A percentile compares a stretch with the other conserved stretches of the same genome.
phyloP scores from a whole-genome alignment of 805 yeast species.

The Diddensiella santjacobensis region DNA sequence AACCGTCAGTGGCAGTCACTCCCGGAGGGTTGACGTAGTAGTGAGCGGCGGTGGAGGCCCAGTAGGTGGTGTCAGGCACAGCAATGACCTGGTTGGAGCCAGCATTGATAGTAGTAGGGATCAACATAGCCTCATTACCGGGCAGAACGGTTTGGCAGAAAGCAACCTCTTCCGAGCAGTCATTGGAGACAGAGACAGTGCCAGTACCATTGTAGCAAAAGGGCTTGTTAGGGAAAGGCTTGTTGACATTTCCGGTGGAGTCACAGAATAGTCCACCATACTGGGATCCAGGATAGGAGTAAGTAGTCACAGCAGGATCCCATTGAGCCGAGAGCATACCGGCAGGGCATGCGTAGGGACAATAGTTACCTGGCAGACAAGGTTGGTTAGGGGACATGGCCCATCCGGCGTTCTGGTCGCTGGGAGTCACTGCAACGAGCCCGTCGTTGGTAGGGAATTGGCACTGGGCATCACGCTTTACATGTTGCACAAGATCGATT shows the following conservation, averaged over 20 bases:
- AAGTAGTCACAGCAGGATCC: conserved; percentile 72
- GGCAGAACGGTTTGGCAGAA: conserved; percentile 92
- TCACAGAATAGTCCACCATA: conserved; percentile 83
- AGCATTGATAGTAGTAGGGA: conserved; percentile 67
- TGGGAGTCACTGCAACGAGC: conserved; percentile 62
- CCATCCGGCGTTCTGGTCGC: conserved; percentile 73
- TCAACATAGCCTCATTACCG: conserved; percentile 91
- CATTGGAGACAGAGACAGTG: conserved; percentile 60
- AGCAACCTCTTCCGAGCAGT: conserved; percentile 59
- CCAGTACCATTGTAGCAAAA: conserved; percentile 79
- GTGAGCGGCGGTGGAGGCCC: conserved; percentile 85
- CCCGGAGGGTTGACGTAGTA: conserved; percentile 96
- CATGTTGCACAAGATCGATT: not conserved
- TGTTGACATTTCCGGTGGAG: conserved; percentile 60
- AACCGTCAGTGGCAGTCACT: conserved; percentile 82
- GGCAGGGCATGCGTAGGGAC: conserved; percentile 90
- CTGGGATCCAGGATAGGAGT: conserved; percentile 72
- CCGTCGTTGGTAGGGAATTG: conserved; percentile 65
- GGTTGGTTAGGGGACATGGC: conserved; percentile 72
- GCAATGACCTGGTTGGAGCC: conserved; percentile 56
- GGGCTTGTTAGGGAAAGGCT: conserved; percentile 51
- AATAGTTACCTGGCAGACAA: conserved; percentile 74
- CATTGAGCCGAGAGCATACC: conserved; percentile 86
- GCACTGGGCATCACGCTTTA: conserved; percentile 39
- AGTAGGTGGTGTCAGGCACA: conserved; percentile 74